Percentiles rank a stretch among this genome's conserved stretches.
These are phyloP conservation scores for Solanum paucissectum DNA, from an alignment of 257 asterid species.

Conservation along the genomic window DNA sequence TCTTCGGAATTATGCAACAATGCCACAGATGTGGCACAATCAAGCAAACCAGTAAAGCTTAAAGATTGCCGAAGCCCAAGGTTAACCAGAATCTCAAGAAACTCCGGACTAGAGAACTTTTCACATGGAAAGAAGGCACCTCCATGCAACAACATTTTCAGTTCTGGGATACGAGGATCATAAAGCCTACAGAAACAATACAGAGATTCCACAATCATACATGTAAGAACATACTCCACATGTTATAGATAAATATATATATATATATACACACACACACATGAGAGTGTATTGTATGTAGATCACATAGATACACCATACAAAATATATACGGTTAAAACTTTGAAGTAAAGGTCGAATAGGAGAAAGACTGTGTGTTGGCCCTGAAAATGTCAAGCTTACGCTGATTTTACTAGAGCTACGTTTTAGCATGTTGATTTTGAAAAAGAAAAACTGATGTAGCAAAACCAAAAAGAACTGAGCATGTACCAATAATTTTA, in stretches of 20 bases:
- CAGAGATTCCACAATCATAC: background rate
- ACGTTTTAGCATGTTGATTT: background rate
- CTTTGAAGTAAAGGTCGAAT: background rate
- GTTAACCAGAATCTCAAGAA: conserved; percentile 53
- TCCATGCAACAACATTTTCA: conserved; percentile 49
- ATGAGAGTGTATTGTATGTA: background rate
- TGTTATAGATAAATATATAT: background rate
- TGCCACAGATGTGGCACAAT: conserved; percentile 81
- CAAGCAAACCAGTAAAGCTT: conserved; percentile 62
- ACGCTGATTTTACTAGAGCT: background rate
- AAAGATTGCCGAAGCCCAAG: conserved; percentile 76
- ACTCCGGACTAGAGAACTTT: conserved; percentile 54
- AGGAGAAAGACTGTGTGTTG: background rate
- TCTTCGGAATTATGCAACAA: conserved; percentile 41
- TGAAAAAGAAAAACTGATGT: background rate
- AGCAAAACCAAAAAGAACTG: background rate
- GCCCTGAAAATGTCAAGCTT: background rate
- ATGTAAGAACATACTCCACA: background rate
- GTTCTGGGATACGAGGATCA: conserved; percentile 78
- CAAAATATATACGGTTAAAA: background rate
- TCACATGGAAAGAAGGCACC: conserved; percentile 75
- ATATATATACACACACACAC: background rate
- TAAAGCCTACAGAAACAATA: conserved; percentile 60
- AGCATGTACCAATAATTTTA: background rate
- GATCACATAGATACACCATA: background rate